phyloP scores from a whole-genome alignment of 306 rosid genomes.

The Canavalia ensiformis region DNA sequence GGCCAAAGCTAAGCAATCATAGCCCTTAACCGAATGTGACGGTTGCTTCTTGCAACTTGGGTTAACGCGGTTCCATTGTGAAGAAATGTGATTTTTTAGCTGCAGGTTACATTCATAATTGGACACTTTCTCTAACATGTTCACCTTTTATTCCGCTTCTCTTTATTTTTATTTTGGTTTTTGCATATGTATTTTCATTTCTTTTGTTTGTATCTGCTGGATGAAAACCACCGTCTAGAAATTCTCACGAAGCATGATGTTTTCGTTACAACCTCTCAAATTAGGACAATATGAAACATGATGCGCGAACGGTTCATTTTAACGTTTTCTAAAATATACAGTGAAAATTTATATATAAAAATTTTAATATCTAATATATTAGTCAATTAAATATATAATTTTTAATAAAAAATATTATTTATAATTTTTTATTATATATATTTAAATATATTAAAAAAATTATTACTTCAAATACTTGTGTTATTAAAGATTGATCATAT shows the following conservation, averaged over 20 bases:
- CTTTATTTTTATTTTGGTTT: not conserved
- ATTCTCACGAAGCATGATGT: not conserved
- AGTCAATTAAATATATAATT: too few species aligned
- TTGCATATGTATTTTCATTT: not conserved
- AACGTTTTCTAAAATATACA: too few species aligned
- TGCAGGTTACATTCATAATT: constrained; percentile 19
- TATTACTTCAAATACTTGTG: too few species aligned
- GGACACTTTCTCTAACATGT: constrained; percentile 18
- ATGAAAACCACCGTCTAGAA: not conserved
- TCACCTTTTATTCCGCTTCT: not conserved
- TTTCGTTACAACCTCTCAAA: constrained; percentile 19
- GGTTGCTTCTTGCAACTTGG: constrained; percentile 3
- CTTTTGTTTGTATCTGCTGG: constrained; percentile 13
- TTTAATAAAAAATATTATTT: too few species aligned
- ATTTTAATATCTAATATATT: too few species aligned
- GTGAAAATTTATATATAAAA: too few species aligned
- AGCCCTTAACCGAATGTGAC: not conserved
- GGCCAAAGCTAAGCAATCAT: constrained; percentile 47
- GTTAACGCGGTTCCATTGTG: constrained; percentile 30
- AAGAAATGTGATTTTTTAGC: constrained; percentile 13
- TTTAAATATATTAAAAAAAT: too few species aligned
- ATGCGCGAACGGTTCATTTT: not conserved
- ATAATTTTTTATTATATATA: too few species aligned
- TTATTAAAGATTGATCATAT: too few species aligned
- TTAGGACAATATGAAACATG: not conserved